These are phyloP conservation scores for Tricholoma hemisulphureum DNA, from an alignment of 768 basidiomycete species.

Conservation along the genomic window DNA sequence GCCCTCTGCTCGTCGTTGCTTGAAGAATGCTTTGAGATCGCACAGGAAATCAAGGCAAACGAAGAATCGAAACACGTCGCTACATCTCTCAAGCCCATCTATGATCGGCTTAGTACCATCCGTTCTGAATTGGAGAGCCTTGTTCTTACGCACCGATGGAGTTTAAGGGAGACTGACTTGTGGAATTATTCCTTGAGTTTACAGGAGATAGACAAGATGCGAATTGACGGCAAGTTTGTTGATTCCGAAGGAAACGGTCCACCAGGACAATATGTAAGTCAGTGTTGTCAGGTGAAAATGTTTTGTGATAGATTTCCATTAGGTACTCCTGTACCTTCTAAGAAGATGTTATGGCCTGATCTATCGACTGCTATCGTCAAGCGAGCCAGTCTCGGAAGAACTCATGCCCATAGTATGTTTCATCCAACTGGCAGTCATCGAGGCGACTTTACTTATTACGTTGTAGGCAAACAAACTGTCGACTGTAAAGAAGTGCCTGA, in stretches of 20 bases:
- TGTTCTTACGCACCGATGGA: slow-evolving; percentile 96
- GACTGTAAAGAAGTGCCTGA: slow-evolving; percentile 94
- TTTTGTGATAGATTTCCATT: background rate
- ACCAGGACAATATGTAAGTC: slow-evolving; percentile 88
- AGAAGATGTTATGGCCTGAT: slow-evolving; percentile 95
- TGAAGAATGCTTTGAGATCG: slow-evolving; percentile 95
- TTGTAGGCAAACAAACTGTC: slow-evolving; percentile 90
- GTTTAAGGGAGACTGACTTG: slow-evolving; percentile 87
- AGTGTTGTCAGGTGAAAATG: background rate
- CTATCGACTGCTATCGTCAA: slow-evolving; percentile 88
- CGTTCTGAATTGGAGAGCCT: slow-evolving; percentile 87
- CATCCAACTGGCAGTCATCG: background rate
- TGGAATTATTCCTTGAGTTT: slow-evolving; percentile 92
- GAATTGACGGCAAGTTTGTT: slow-evolving; percentile 95
- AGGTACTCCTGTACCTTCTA: slow-evolving; percentile 92
- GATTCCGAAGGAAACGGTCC: slow-evolving; percentile 91
- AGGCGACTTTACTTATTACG: background rate
- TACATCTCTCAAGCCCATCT: slow-evolving; percentile 84
- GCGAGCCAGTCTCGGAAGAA: slow-evolving; percentile 97
- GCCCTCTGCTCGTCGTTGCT: slow-evolving; percentile 88
- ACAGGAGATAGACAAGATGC: slow-evolving; percentile 96
- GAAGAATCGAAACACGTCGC: slow-evolving; percentile 89
- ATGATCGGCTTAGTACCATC: slow-evolving; percentile 86
- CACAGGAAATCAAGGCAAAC: slow-evolving; percentile 91
- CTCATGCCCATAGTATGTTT: slow-evolving; percentile 84